Evolutionary conservation across 768 basidiomycete genomes (phyloP), one percentile per base, ranked within the genome.

Genomic region (Boletus insuetus): DNA sequence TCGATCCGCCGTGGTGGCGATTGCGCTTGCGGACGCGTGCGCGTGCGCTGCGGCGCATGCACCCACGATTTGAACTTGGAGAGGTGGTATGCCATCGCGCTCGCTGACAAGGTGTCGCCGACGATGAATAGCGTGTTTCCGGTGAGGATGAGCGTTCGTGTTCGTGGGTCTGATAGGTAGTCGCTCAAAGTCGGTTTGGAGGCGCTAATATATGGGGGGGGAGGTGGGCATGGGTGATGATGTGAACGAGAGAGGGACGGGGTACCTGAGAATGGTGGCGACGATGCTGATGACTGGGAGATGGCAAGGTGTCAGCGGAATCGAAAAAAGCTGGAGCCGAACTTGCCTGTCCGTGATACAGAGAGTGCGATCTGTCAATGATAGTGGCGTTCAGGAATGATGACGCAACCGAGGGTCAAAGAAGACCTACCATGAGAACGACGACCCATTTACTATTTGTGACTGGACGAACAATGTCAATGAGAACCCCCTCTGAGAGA

Each of bases 101-200:
- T 19, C 1, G 67, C 63, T 1, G 61, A 61, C 4, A 69, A 59
- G 3, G 58, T 54, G 39, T 69, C 67, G 0, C 67, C 67, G 44
- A 49, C 4, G 41, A 68, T 64, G 49, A 68, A 68, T 16, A 68
- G 65, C 16, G 48, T 9, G 34, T 68, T 68, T 10, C 63, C 68
- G 24, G 32, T 35, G 31, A 68, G 7, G 20, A 68, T 42, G 38
- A 67, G 43, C 6, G 17, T 34, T 42, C 26, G 24, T 16, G 34
- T 29, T 19, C 14, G 4, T 12, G 16, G 29, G 6, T 12, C 0
- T 64, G 44, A n/a, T 58, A 68, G 42, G 0, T 12, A 3, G 1
- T 0, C 67, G 29, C 0, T 29, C 29, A 29, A 8, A 29, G 9
- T 55, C 10, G 54, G 54, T 40, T 42, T 29, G 0, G 46, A 6